Evolutionary conservation across 768 basidiomycete genomes (phyloP), one percentile per base, ranked within the genome.

Genomic region (Boletus pseudopeckii): DNA sequence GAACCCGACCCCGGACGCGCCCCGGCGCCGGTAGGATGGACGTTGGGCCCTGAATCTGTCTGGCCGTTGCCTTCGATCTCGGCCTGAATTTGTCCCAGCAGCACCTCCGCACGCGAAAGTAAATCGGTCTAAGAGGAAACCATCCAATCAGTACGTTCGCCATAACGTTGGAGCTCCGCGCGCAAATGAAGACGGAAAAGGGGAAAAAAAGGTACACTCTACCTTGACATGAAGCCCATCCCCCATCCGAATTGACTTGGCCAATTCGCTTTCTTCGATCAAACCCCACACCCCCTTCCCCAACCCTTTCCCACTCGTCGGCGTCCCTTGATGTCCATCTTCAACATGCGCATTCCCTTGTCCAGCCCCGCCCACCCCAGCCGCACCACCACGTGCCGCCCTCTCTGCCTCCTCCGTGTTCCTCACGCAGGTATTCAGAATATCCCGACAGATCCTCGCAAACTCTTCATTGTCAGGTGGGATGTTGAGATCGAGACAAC

Each of bases 401-500:
- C 61, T 67, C 62, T 87, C 88, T 0, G 88, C 95, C 52, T 88
- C 85, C 67, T 98, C 95, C 0, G 96, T 98, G 60, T 99, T 98
- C 53, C 95, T 76, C 8, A 95, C 84, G 68, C 96, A 99, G 11
- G 85, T 82, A 58, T 88, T 90, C 55, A 98, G 71, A 49, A 99
- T 96, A 50, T 92, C 89, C 37, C 95, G 81, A 60, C 89, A 92
- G 73, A 95, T 83, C 52, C 89, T 78, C 39, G 90, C 88, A 75
- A 86, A 90, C 64, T 82, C 83, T 57, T 92, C 88, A 50, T 91
- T 85, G 1, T 81, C 87, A 0, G 90, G 88, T 2, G 94, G 93
- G 26, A 99, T 92, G 62, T 92, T 89, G 42, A 98, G 67, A 72
- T 99, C 97, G 50, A 99, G 75, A 65, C 97, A 99, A 5, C 97